Percentiles rank a stretch among this genome's conserved stretches.
phyloP scores from a whole-genome alignment of 2,329 filamentous ascomycete genomes.

The Didymella sp. region DNA sequence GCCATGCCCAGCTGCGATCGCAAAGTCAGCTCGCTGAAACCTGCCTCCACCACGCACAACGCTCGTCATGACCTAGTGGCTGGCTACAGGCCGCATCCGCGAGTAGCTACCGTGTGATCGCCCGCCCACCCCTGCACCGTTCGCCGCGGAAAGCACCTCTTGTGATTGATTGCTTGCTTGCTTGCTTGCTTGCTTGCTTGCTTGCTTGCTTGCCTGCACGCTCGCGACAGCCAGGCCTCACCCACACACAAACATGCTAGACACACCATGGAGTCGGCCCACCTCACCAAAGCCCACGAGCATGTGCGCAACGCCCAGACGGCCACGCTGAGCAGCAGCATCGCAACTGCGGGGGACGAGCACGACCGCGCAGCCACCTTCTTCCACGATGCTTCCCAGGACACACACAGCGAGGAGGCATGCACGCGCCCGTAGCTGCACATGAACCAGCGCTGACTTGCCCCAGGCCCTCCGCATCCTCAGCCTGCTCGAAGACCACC shows the following conservation, averaged over 20 bases:
- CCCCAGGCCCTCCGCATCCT: conserved; percentile 79
- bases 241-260: conserved; percentile 15
- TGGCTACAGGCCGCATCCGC: conserved; percentile 4
- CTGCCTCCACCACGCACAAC: conserved; percentile 13
- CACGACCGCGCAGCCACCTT: conserved; percentile 88
- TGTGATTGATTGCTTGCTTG: neutral
- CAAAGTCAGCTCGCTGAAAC: conserved; percentile 11
- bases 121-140: neutral
- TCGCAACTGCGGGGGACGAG: conserved; percentile 82
- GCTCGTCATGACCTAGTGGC: conserved; percentile 11
- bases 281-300: conserved; percentile 80
- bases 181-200: too few relatives aligned
- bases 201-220: too few relatives aligned
- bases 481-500: conserved; percentile 84
- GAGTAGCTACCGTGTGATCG: conserved; percentile 8
- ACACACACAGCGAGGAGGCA: conserved; percentile 68
- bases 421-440: neutral
- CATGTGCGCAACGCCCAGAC: conserved; percentile 84
- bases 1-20: neutral
- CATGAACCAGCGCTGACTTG: neutral
- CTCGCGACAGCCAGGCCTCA: neutral
- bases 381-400: conserved; percentile 81
- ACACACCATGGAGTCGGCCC: conserved; percentile 69
- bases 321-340: conserved; percentile 72
- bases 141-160: neutral